phyloP scores from a whole-genome alignment of 495 filamentous ascomycete genomes.

The Penicillium cataractarum region DNA sequence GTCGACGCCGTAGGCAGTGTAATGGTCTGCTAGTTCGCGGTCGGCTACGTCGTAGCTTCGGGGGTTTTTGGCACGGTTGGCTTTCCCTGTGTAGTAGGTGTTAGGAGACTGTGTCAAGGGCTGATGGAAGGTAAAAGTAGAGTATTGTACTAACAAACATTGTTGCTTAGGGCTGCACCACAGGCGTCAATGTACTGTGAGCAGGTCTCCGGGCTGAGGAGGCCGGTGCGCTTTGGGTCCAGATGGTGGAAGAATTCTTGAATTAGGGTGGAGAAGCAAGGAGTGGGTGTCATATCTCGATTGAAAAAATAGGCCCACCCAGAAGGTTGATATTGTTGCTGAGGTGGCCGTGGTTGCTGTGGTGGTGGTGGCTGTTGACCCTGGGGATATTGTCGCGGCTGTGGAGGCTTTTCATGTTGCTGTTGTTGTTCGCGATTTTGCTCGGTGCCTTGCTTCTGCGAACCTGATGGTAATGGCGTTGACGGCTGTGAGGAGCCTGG shows the following conservation, averaged over 20 bases:
- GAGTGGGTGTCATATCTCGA: neutral
- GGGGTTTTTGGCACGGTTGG: neutral
- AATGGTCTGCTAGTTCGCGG: slow-evolving; percentile 3
- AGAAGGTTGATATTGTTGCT: neutral
- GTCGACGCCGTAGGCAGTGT: neutral
- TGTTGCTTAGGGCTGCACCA: neutral
- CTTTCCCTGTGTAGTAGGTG: neutral
- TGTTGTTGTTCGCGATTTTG: neutral
- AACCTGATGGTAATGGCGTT: neutral
- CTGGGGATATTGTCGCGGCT: neutral
- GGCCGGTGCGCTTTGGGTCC: neutral
- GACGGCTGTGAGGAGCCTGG: neutral
- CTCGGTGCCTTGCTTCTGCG: neutral
- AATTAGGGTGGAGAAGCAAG: neutral
- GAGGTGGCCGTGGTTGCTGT: neutral
- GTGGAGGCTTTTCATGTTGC: neutral
- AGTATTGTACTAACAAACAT: neutral
- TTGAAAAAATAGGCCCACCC: neutral
- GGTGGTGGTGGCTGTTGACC: neutral
- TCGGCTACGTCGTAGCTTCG: neutral
- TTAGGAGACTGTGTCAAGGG: neutral
- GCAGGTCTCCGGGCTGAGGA: neutral
- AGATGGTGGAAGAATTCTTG: slow-evolving; percentile 1
- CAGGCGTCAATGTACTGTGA: neutral
- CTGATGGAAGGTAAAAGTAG: neutral